Evolutionary conservation across 305 asterid genomes (phyloP).

Genomic region (Rubia balearica): DNA sequence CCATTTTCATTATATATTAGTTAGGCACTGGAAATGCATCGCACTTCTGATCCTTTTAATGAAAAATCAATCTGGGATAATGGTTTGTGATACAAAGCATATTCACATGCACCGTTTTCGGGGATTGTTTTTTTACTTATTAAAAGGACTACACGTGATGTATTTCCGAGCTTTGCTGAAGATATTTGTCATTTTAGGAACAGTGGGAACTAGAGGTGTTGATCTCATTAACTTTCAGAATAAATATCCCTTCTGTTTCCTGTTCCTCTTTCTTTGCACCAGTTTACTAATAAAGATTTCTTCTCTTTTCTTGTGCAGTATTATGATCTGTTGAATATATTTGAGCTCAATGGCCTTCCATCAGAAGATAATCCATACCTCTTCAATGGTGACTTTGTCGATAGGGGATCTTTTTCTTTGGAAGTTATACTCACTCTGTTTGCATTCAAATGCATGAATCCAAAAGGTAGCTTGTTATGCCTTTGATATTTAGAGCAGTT

Average conservation of each 20-base stretch:
- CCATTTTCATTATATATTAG: no score
- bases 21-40: neutral
- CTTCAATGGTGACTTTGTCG: conserved; percentile 97
- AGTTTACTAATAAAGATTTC: conserved; percentile 15
- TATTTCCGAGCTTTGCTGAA: neutral
- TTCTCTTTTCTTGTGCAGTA: conserved; percentile 52
- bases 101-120: neutral
- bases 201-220: neutral
- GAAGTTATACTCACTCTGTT: conserved; percentile 91
- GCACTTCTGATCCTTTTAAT: neutral
- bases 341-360: conserved; percentile 98
- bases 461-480: conserved; percentile 56
- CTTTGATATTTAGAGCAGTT: neutral
- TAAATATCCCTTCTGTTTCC: neutral
- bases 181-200: neutral
- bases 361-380: conserved; percentile 96
- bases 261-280: neutral
- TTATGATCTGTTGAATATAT: conserved; percentile 86
- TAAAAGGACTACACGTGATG: neutral
- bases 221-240: neutral
- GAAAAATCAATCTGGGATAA: neutral
- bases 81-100: neutral
- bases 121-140: neutral
- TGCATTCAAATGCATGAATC: conserved; percentile 98
- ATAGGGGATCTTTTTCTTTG: conserved; percentile 90